Base-by-base conservation (phyloP, 2,329 filamentous ascomycete species). In the Mollisiaceae sp. region DNA sequence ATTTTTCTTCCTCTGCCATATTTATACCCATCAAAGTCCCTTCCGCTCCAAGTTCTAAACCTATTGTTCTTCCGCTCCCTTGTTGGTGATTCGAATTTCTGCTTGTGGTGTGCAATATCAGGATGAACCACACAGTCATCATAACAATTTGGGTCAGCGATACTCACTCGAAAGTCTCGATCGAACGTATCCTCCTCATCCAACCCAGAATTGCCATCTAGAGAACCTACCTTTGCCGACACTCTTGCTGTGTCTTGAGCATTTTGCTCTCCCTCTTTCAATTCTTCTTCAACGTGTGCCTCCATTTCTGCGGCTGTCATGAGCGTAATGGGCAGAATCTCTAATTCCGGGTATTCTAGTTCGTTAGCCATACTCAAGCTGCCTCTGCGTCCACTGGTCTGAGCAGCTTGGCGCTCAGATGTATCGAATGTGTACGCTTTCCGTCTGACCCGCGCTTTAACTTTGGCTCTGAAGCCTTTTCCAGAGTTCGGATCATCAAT, bases 321-420 rank as follows among this genome's bases (percentile, higher is more conserved):
- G 2, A 66, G 58, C 0, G 69, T 65, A 54, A 72, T 56, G 8
- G 71, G 69, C 14, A 75, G 50, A 8, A 75, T 65, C 43, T 76
- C 75, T 32, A 75, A 59, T 43, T 76, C 73, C 0, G 74, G 73
- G 60, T 66, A 75, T 57, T 74, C 70, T 2, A 76, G 52, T 36
- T 69, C 60, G 8, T 69, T 66, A 8, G 67, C 68, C 20, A 69
- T 47, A 59, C 59, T 70, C 59, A 72, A 60, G 47, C 73, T 75
- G 2, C 72, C 67, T 65, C 68, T 70, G 22, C 70, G 54, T 1
- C 73, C 73, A 27, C 62, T 63, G 5, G 70, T 67, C 15, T 67
- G 60, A 35, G 36, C 20, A 27, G 63, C 32, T 27, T 68, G 65
- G 24, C 69, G 66, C 27, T 65, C 65, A 4, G 54, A 36, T 20